Evolutionary conservation across 2,329 filamentous ascomycete species (phyloP).

Genomic region (Massarina eburnea): DNA sequence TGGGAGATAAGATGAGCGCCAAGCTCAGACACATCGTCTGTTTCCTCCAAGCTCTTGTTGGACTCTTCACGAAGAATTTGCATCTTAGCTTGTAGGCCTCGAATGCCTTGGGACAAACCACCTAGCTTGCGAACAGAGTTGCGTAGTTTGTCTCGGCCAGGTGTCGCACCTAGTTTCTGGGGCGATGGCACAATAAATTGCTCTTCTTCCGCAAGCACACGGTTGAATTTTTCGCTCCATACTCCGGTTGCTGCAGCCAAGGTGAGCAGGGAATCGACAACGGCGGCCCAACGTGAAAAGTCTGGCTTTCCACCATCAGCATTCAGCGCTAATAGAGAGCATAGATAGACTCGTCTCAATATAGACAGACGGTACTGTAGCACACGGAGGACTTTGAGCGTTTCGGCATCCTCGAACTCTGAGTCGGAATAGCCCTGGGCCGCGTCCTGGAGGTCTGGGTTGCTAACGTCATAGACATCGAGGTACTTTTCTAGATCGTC

Average conservation of each 20-base stretch:
- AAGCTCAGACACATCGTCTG: conserved; percentile 68
- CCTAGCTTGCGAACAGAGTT: conserved; percentile 86
- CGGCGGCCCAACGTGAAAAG: conserved; percentile 74
- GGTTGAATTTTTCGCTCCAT: conserved; percentile 66
- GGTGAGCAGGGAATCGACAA: conserved; percentile 71
- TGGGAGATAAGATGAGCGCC: conserved; percentile 79
- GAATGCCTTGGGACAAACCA: conserved; percentile 84
- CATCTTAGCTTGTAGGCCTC: conserved; percentile 91
- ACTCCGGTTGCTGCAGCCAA: conserved; percentile 63
- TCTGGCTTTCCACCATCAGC: conserved; percentile 77
- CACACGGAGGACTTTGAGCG: conserved; percentile 73
- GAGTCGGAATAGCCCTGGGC: conserved; percentile 58
- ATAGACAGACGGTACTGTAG: conserved; percentile 71
- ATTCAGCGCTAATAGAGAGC: conserved; percentile 84
- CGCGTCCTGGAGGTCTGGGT: conserved; percentile 51
- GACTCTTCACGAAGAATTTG: conserved; percentile 90
- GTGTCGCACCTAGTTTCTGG: conserved; percentile 63
- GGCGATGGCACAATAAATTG: conserved; percentile 55
- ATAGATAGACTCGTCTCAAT: conserved; percentile 81
- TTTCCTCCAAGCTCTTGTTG: conserved; percentile 73
- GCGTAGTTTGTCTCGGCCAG: conserved; percentile 80
- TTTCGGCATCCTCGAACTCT: conserved; percentile 75
- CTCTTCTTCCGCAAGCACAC: conserved; percentile 77
- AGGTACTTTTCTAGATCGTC: conserved; percentile 89
- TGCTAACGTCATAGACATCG: conserved; percentile 62